phyloP scores from a whole-genome alignment of 768 basidiomycete species.

The Kwoniella dendrophila region DNA sequence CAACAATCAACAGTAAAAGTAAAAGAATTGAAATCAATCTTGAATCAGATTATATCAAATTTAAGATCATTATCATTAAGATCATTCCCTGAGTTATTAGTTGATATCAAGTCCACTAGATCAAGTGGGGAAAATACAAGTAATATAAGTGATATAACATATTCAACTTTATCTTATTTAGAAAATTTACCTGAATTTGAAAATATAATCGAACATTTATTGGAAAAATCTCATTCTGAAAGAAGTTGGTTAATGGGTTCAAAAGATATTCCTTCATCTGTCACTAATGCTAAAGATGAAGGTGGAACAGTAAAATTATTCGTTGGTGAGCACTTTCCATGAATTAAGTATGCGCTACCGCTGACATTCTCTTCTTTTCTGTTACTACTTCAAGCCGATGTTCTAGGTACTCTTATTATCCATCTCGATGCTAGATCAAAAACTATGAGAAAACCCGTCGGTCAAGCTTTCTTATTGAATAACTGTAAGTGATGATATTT shows the following conservation, averaged over 20 bases:
- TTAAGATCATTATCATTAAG: slow-evolving; percentile 34
- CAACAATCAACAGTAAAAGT: slow-evolving; percentile 11
- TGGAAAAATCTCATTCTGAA: slow-evolving; percentile 46
- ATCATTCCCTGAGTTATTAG: slow-evolving; percentile 53
- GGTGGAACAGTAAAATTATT: slow-evolving; percentile 50
- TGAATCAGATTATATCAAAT: slow-evolving; percentile 24
- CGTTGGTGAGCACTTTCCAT: slow-evolving; percentile 35
- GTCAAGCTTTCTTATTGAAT: slow-evolving; percentile 50
- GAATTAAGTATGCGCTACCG: neutral
- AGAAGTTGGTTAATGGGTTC: slow-evolving; percentile 56
- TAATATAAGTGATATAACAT: slow-evolving; percentile 42
- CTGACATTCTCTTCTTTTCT: slow-evolving; percentile 3
- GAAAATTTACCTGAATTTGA: slow-evolving; percentile 47
- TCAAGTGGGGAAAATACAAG: slow-evolving; percentile 20
- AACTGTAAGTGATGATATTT: slow-evolving; percentile 41
- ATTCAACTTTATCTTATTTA: slow-evolving; percentile 49
- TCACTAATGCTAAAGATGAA: slow-evolving; percentile 35
- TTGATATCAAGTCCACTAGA: slow-evolving; percentile 43
- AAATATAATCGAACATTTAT: slow-evolving; percentile 35
- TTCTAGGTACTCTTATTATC: slow-evolving; percentile 45
- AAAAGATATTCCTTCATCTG: slow-evolving; percentile 41
- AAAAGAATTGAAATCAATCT: slow-evolving; percentile 19
- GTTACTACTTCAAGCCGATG: slow-evolving; percentile 33
- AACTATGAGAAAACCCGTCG: slow-evolving; percentile 40
- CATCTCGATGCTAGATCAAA: slow-evolving; percentile 38